Base-by-base conservation (phyloP, 805 yeast species). In the Lipomyces orientalis region DNA sequence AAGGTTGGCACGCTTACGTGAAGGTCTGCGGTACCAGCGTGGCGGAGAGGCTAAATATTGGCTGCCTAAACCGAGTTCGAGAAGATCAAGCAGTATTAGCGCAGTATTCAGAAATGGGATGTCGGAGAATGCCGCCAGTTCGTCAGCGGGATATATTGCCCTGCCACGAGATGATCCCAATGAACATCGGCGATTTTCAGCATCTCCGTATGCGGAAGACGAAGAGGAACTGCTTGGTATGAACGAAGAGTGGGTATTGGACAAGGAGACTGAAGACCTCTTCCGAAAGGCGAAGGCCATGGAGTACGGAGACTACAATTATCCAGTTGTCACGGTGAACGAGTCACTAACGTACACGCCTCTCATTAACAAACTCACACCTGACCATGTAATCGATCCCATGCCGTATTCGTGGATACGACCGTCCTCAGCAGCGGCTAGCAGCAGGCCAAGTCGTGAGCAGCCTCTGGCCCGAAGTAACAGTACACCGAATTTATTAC, bases 21-120 rank as follows among this genome's bases (percentile, higher is more conserved):
- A 91, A 67, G 99, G 99, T 0, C 77, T 93, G 64, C 79, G 99
- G 56, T 92, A 91, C 76, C 86, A 87, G 35, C 85, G 87, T 61
- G 90, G 90, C 54, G 98, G 98, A 0, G 84, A 85, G 58, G 86
- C 86, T 12, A 91, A 90, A 72, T 93, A 93, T 77, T 95, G 98
- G 98, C 80, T 93, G 19, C 82, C 83, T 0, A 62, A 31, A 46
- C 68, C 71, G 7, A 62, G 61, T 25, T 22, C 66, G 6, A 57
- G 51, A n/a, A 66, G 54, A 51, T 43, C 62, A 56, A 29, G 54
- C 0, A 59, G 46, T 10, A n/a, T 66, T 39, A 8, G 58, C 16
- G 60, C 46, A 9, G 29, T 56, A 9, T 22, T 64, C 16, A 51
- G 54, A 4, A 56, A 25, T 33, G 59, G 62, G 19, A 14, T 66